A percentile compares a stretch with the other conserved stretches of the same genome.
Evolutionary conservation across 2,329 filamentous ascomycete species (phyloP).

Genomic region (Pseudocercospora musae): DNA sequence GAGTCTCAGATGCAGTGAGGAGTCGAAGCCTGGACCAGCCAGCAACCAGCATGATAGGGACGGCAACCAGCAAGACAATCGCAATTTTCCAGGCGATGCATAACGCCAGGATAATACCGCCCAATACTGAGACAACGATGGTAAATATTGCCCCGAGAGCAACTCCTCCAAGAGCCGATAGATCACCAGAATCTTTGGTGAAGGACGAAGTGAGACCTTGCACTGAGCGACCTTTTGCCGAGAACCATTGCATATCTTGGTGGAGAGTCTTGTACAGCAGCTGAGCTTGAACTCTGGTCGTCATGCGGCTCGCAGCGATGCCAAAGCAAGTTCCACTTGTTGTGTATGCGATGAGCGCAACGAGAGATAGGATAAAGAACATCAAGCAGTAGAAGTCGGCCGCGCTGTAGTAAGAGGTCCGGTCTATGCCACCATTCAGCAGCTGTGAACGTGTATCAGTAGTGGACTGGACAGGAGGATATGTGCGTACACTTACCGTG

Average conservation of each 20-base stretch:
- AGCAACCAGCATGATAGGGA: constrained; percentile 47
- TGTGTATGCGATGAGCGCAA: constrained; percentile 47
- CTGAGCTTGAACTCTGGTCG: constrained; percentile 43
- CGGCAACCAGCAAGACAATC: constrained; percentile 48
- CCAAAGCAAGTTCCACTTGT: constrained; percentile 49
- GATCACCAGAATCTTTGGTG: constrained; percentile 48
- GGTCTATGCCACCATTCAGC: constrained; percentile 45
- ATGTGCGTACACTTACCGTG: constrained; percentile 5
- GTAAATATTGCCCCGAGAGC: constrained; percentile 52
- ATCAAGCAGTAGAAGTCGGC: constrained; percentile 46
- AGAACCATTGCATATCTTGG: constrained; percentile 55
- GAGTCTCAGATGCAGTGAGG: constrained; percentile 57
- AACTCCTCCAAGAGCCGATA: constrained; percentile 49
- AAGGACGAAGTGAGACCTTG: constrained; percentile 47
- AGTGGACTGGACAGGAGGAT: not conserved
- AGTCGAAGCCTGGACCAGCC: constrained; percentile 49
- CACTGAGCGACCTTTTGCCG: constrained; percentile 42
- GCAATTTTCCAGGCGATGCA: constrained; percentile 52
- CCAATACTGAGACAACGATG: constrained; percentile 46
- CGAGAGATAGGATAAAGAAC: constrained; percentile 54
- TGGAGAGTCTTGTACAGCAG: constrained; percentile 53
- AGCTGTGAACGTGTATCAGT: constrained; percentile 28
- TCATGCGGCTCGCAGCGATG: constrained; percentile 46
- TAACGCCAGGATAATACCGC: constrained; percentile 48
- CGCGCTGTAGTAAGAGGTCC: constrained; percentile 19